phyloP scores from a whole-genome alignment of 441 rosid species.

The Euphorbia celastroides region DNA sequence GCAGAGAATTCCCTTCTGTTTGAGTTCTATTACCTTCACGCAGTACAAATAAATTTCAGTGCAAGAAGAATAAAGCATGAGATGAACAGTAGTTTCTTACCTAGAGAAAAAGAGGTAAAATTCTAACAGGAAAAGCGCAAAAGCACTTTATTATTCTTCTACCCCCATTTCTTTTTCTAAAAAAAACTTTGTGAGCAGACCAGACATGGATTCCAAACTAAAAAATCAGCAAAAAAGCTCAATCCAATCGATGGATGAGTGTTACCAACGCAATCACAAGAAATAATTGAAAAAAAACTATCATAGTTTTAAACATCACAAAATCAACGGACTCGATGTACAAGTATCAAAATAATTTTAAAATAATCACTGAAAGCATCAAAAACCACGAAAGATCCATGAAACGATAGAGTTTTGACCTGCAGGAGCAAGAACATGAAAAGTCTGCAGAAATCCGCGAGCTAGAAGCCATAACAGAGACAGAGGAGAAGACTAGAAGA shows the following conservation, averaged over 20 bases:
- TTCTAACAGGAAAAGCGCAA: neutral
- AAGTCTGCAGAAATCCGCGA: neutral
- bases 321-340: neutral
- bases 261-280: neutral
- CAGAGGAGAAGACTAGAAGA: neutral
- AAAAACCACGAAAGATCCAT: neutral
- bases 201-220: neutral
- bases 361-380: neutral
- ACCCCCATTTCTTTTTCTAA: too few species aligned
- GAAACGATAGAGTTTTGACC: neutral
- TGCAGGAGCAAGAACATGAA: too few species aligned
- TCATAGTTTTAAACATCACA: too few species aligned
- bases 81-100: neutral
- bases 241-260: neutral
- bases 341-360: slow-evolving; percentile 17
- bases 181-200: neutral
- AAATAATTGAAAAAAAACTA: neutral
- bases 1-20: neutral
- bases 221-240: too few species aligned
- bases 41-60: slow-evolving; percentile 3
- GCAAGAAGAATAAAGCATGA: neutral
- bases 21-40: slow-evolving; percentile 22
- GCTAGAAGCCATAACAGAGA: neutral
- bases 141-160: neutral
- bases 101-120: neutral